Evolutionary conservation across 345 rosid genomes (phyloP).

Genomic region (Camelina hispida): DNA sequence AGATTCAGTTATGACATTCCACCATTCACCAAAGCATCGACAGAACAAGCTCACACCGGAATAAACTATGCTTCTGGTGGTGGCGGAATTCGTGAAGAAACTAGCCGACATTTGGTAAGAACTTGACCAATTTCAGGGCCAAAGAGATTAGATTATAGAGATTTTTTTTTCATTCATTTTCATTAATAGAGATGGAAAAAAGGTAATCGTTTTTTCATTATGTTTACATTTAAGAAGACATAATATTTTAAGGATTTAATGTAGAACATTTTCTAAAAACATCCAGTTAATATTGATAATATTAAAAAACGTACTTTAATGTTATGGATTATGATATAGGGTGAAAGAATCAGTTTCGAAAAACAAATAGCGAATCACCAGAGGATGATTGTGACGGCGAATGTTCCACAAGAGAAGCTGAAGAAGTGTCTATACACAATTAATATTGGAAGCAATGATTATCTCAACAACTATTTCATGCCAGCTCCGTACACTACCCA

Average conservation of each 20-base stretch:
- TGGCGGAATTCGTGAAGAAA: constrained; percentile 62
- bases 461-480: constrained; percentile 59
- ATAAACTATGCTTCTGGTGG: constrained; percentile 74
- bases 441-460: constrained; percentile 59
- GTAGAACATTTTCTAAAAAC: too few relatives aligned
- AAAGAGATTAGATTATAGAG: too few relatives aligned
- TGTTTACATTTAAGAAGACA: too few relatives aligned
- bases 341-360: constrained; percentile 45
- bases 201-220: too few relatives aligned
- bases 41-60: constrained; percentile 46
- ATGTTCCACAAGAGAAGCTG: constrained; percentile 39
- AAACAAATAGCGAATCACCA: constrained; percentile 52
- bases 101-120: constrained; percentile 60
- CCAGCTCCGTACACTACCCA: constrained; percentile 37
- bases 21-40: constrained; percentile 46
- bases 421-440: constrained; percentile 56
- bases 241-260: too few relatives aligned
- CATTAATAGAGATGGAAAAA: too few relatives aligned
- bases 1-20: constrained; percentile 50
- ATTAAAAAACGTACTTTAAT: too few relatives aligned
- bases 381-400: constrained; percentile 25
- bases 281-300: too few relatives aligned
- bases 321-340: constrained; percentile 41
- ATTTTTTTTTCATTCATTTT: too few relatives aligned
- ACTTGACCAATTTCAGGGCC: not conserved